Conservation (phyloP, 2,329 filamentous ascomycete species). For the Beauveria rudraprayagi region DNA sequence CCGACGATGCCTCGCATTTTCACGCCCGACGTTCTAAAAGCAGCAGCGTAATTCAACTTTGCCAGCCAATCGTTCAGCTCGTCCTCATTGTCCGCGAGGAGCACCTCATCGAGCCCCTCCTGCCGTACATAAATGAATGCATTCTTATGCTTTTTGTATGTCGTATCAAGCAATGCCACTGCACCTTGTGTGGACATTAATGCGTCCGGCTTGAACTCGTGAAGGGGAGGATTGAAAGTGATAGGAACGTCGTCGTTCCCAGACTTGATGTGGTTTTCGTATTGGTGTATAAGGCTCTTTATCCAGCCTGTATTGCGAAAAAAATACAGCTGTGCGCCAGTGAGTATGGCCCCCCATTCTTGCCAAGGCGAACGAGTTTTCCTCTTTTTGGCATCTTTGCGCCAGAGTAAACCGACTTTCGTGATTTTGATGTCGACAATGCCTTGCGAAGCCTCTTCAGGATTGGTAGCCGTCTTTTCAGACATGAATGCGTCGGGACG, state of each 20-base stretch:
- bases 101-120: conserved; percentile 78
- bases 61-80: conserved; percentile 97
- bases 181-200: conserved; percentile 91
- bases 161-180: conserved; percentile 76
- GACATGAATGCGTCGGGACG: conserved; percentile 92
- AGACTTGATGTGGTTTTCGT: conserved; percentile 72
- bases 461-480: conserved; percentile 75
- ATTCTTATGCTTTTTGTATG: conserved; percentile 92
- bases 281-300: conserved; percentile 81
- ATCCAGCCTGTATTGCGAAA: conserved; percentile 92
- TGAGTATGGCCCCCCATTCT: conserved; percentile 95
- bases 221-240: conserved; percentile 81
- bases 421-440: conserved; percentile 97
- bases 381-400: conserved; percentile 89
- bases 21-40: conserved; percentile 86
- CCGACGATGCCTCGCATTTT: conserved; percentile 82
- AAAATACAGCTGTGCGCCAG: conserved; percentile 93
- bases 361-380: conserved; percentile 95
- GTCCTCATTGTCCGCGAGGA: conserved; percentile 80
- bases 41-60: conserved; percentile 91
- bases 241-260: conserved; percentile 69
- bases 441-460: conserved; percentile 78
- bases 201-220: conserved; percentile 88
- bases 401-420: conserved; percentile 90
- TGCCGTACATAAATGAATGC: conserved; percentile 87